A percentile compares a stretch with the other conserved stretches of the same genome.
Evolutionary conservation across 169 alveolate species (phyloP).

Genomic region (Toxoplasma gondii): DNA sequence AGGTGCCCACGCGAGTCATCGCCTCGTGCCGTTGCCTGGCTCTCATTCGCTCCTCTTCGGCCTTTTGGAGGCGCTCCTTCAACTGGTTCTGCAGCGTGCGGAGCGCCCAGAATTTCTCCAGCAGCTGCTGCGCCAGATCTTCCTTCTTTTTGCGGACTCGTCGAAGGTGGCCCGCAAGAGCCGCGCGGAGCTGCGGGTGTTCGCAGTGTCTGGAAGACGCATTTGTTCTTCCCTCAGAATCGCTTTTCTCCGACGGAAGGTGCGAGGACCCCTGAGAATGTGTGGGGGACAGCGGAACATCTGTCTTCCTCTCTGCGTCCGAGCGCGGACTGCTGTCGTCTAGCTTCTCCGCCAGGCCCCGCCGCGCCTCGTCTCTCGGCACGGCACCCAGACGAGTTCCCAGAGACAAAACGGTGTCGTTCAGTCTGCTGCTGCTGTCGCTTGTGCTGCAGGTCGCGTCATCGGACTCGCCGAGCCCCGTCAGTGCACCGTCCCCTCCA

Average conservation of each 20-base stretch:
- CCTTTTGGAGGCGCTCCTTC: neutral
- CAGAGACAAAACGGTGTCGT: neutral
- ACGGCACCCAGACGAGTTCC: neutral
- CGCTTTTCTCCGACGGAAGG: neutral
- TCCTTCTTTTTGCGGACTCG: neutral
- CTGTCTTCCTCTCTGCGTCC: neutral
- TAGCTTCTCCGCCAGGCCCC: neutral
- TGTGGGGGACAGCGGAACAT: neutral
- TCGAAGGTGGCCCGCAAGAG: neutral
- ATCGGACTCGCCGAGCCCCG: neutral
- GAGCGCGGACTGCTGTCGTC: neutral
- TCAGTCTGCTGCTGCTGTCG: neutral
- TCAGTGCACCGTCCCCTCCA: neutral
- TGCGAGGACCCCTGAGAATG: neutral
- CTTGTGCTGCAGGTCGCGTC: neutral
- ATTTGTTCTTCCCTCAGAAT: neutral
- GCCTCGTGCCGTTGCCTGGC: neutral
- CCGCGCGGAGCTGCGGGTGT: neutral
- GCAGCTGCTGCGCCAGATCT: slow-evolving; percentile 3
- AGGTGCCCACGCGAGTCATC: neutral
- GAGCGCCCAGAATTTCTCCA: neutral
- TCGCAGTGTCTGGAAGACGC: too few relatives aligned
- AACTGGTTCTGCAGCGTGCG: neutral
- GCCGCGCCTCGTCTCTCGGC: neutral
- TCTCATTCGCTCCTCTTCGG: neutral